A percentile compares a stretch with the other conserved stretches of the same genome.
These are phyloP conservation scores for Vigna trinervia DNA, from an alignment of 306 rosid species.

Conservation along the genomic window DNA sequence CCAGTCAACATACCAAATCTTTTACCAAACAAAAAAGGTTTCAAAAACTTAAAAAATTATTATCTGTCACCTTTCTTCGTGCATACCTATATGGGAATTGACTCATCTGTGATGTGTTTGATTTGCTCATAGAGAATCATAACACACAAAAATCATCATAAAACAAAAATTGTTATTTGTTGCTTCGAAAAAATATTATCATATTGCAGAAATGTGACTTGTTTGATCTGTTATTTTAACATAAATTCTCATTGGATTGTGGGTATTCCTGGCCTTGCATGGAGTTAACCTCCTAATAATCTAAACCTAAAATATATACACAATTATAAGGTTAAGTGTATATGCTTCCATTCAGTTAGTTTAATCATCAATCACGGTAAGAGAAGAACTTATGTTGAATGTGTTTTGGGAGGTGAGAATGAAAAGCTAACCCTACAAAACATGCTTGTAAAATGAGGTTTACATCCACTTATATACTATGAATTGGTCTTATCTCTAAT, in stretches of 20 bases:
- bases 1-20: conserved; percentile 10
- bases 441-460: no score
- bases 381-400: neutral
- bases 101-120: neutral
- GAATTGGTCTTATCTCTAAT: no score
- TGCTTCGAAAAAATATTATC: no score
- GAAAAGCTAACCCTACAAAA: neutral
- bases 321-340: neutral
- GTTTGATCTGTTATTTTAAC: neutral
- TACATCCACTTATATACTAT: no score
- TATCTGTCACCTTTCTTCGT: neutral
- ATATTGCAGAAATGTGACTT: neutral
- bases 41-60: neutral
- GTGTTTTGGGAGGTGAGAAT: neutral
- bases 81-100: neutral
- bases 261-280: neutral
- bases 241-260: neutral
- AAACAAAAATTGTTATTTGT: no score
- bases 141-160: no score
- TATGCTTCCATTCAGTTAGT: no score
- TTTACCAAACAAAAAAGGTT: neutral
- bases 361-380: no score
- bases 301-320: neutral
- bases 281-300: neutral
- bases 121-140: no score